phyloP scores from a whole-genome alignment of 129 eudicot species.

The Pulicaria dysenterica region DNA sequence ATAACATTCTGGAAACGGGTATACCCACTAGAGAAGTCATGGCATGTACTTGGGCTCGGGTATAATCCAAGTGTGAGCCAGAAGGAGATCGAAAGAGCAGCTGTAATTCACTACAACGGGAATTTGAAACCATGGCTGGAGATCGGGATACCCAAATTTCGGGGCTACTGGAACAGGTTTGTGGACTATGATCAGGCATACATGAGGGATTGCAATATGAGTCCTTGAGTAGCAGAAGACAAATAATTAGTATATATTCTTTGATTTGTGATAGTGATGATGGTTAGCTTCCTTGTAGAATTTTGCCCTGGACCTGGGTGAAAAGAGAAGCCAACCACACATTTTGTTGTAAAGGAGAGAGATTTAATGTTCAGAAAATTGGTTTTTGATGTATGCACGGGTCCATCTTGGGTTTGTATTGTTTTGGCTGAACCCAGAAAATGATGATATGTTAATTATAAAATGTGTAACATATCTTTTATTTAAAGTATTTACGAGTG shows the following conservation, averaged over 20 bases:
- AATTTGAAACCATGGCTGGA: constrained; percentile 92
- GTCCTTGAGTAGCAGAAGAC: constrained; percentile 36
- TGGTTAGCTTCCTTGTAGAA: not conserved
- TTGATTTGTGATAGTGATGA: constrained; percentile 16
- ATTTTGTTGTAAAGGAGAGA: too few species aligned
- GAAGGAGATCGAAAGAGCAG: constrained; percentile 75
- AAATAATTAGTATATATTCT: constrained; percentile 12
- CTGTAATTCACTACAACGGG: constrained; percentile 77
- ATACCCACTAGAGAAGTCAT: constrained; percentile 58
- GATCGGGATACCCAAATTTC: constrained; percentile 70
- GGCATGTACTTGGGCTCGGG: constrained; percentile 95
- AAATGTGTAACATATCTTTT: not conserved
- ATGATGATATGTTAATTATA: not conserved
- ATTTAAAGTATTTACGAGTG: too few species aligned
- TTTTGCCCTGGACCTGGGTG: not conserved
- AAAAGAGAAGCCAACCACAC: not conserved
- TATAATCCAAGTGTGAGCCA: constrained; percentile 69
- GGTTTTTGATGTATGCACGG: not conserved
- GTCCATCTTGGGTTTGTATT: not conserved
- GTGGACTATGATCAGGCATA: constrained; percentile 69
- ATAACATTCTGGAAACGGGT: constrained; percentile 74
- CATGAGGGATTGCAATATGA: constrained; percentile 79
- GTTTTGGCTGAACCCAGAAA: not conserved
- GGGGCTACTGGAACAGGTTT: constrained; percentile 64
- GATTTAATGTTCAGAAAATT: not conserved